A percentile compares a stretch with the other conserved stretches of the same genome.
phyloP scores from a whole-genome alignment of 306 rosid species.

The Inga laurina region DNA sequence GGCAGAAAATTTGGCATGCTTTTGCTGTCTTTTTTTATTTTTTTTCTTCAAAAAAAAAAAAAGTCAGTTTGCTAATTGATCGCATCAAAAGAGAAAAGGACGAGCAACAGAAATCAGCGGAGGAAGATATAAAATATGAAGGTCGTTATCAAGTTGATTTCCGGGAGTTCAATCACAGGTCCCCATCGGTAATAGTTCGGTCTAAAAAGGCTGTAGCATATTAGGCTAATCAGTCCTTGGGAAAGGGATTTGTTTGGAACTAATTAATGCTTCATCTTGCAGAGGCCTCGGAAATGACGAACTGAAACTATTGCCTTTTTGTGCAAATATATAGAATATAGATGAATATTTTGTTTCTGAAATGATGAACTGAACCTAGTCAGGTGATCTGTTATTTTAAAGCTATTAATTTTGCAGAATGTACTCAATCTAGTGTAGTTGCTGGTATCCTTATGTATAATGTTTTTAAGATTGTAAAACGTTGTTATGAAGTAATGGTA shows the following conservation, averaged over 20 bases:
- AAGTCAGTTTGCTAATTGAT: neutral
- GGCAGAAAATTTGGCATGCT: neutral
- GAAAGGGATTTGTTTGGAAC: constrained; percentile 2
- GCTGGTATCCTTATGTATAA: no score
- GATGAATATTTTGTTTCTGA: no score
- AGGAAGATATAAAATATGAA: neutral
- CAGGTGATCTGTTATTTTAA: no score
- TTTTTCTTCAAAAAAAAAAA: neutral
- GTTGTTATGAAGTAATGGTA: no score
- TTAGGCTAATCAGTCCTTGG: neutral
- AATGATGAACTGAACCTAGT: no score
- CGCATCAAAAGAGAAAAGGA: neutral
- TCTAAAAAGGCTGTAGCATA: neutral
- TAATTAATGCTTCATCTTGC: neutral
- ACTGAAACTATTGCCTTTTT: no score
- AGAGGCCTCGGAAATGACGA: neutral
- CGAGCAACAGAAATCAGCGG: neutral
- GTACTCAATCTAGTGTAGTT: no score
- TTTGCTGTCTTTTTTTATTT: neutral
- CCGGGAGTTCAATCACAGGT: neutral
- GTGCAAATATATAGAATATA: no score
- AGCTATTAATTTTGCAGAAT: no score
- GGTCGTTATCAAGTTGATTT: neutral
- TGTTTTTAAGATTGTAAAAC: no score
- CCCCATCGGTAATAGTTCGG: neutral